Percentiles rank a stretch among this genome's conserved stretches.
These are phyloP conservation scores for Clathrospora elynae DNA, from an alignment of 2,329 filamentous ascomycete species.

Conservation along the genomic window DNA sequence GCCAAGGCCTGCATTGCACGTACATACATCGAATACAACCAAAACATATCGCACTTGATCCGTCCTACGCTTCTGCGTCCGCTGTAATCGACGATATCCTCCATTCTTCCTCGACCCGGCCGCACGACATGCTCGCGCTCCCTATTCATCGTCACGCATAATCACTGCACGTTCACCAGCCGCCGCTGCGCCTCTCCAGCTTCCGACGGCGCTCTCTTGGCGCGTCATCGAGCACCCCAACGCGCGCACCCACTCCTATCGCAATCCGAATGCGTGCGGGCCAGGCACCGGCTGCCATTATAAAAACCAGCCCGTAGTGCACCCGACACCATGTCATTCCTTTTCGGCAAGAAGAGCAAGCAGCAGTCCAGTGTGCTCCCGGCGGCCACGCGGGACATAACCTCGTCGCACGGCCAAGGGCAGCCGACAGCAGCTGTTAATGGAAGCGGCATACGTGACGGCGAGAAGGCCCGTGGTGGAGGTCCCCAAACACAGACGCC, in stretches of 20 bases:
- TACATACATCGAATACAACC: not conserved
- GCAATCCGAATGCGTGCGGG: constrained; percentile 43
- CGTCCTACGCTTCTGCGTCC: constrained; percentile 2
- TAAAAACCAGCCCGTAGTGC: constrained; percentile 27
- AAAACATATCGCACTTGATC: constrained; percentile 7
- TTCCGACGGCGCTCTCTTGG: constrained; percentile 10
- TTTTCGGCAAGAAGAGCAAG: constrained; percentile 57
- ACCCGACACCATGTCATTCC: constrained; percentile 55
- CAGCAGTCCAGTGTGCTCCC: constrained; percentile 54
- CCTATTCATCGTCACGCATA: constrained; percentile 9
- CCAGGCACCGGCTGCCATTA: constrained; percentile 30
- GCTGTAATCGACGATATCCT: constrained; percentile 4
- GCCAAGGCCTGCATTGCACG: constrained; percentile 8
- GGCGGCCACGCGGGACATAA: constrained; percentile 61
- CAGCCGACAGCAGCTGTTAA: constrained; percentile 50
- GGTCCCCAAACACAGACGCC: constrained; percentile 55
- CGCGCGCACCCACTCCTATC: constrained; percentile 13
- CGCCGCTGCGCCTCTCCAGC: constrained; percentile 11
- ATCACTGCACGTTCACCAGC: constrained; percentile 8
- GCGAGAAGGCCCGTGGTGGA: constrained; percentile 46
- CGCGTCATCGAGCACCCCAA: constrained; percentile 9
- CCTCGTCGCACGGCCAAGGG: constrained; percentile 60
- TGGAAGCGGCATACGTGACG: constrained; percentile 51
- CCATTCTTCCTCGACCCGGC: not conserved
- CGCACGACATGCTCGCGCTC: constrained; percentile 23